Conservation (phyloP, 139 green algal genomes). For the Marvania coccoides region DNA sequence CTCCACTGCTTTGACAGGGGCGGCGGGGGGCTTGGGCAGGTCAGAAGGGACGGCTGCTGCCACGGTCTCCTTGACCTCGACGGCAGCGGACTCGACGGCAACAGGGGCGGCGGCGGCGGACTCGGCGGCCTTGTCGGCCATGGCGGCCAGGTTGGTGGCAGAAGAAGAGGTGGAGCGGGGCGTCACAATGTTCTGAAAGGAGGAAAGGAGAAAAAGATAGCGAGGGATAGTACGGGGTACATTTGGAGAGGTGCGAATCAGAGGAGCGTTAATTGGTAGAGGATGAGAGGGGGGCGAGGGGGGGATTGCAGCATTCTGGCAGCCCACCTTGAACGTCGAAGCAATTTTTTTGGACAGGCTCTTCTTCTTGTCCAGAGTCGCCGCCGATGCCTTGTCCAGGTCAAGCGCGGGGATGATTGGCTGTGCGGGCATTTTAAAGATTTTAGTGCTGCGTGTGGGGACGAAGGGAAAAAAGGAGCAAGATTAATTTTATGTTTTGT, state of each 20-base stretch:
- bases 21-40: neutral
- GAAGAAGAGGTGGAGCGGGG: neutral
- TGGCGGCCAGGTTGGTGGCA: neutral
- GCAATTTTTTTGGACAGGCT: conserved; percentile 10
- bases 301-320: neutral
- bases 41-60: neutral
- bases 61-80: neutral
- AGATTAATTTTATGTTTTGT: too few species aligned
- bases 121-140: neutral
- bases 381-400: neutral
- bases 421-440: neutral
- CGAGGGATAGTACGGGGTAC: too few species aligned
- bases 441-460: too few species aligned
- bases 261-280: too few species aligned
- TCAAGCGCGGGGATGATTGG: conserved; percentile 3
- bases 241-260: too few species aligned
- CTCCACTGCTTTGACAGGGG: neutral
- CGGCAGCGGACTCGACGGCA: neutral
- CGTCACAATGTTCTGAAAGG: neutral
- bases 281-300: too few species aligned
- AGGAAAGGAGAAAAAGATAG: neutral
- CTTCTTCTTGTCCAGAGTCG: conserved; percentile 6
- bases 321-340: conserved; percentile 10
- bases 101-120: neutral
- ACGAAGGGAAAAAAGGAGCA: too few species aligned